Conservation (phyloP, 352 stramenopile species). For the Phytophthora pisi region DNA sequence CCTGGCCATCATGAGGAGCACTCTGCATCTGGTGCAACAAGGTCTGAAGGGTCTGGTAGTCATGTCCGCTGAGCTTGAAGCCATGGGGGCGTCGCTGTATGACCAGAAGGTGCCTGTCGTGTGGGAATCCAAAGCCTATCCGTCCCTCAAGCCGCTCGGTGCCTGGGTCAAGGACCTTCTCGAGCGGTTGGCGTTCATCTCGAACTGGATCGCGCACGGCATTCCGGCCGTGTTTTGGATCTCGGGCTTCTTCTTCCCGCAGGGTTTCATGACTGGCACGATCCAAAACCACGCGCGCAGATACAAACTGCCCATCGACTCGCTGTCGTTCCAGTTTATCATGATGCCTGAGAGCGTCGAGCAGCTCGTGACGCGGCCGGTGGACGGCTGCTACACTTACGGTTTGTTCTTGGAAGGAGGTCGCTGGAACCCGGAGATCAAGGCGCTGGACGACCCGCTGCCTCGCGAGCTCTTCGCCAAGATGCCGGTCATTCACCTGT, state of each 20-base stretch:
- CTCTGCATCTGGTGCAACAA: constrained; percentile 85
- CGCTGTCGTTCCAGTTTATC: constrained; percentile 81
- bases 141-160: constrained; percentile 89
- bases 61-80: constrained; percentile 89
- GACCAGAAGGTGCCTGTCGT: constrained; percentile 87
- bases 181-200: constrained; percentile 72
- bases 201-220: constrained; percentile 74
- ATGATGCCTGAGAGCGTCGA: constrained; percentile 64
- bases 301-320: constrained; percentile 88
- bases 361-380: constrained; percentile 38
- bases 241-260: constrained; percentile 93
- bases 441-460: constrained; percentile 86
- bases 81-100: constrained; percentile 86
- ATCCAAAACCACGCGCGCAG: constrained; percentile 93
- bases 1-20: constrained; percentile 81
- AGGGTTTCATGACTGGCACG: constrained; percentile 92
- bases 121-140: constrained; percentile 92
- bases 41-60: constrained; percentile 88
- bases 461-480: constrained; percentile 94
- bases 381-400: constrained; percentile 42
- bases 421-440: constrained; percentile 48
- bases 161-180: constrained; percentile 91
- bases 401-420: constrained; percentile 49
- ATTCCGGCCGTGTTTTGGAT: constrained; percentile 91
- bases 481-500: constrained; percentile 91